Conservation (phyloP, 2,329 filamentous ascomycete species). For the Nothomitra cinnamomea region DNA sequence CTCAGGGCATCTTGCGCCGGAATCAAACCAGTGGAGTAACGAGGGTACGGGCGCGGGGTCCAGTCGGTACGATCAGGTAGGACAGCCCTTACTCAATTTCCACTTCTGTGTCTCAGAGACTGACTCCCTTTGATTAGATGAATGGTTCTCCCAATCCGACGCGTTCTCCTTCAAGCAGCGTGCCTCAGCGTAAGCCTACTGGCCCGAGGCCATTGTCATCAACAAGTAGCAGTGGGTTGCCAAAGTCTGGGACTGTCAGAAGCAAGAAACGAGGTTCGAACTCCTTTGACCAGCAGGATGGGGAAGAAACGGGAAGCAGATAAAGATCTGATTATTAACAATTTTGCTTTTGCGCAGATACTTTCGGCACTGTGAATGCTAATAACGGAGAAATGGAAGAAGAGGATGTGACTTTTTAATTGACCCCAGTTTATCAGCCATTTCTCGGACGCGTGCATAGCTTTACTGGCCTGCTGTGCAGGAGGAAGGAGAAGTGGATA, state of each 20-base stretch:
- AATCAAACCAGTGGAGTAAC: conserved; percentile 15
- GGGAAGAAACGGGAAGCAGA: neutral
- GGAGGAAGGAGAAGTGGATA: neutral
- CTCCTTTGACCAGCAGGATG: neutral
- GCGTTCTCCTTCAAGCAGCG: conserved; percentile 6
- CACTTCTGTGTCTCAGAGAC: neutral
- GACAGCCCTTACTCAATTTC: neutral
- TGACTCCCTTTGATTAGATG: conserved; percentile 8
- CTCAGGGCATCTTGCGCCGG: conserved; percentile 3
- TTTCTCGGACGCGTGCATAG: neutral
- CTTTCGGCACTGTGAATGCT: conserved; percentile 1
- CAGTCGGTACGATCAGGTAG: neutral
- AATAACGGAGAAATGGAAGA: conserved; percentile 1
- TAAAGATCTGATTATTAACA: neutral
- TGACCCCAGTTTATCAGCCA: neutral
- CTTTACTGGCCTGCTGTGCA: neutral
- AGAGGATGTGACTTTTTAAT: conserved; percentile 4
- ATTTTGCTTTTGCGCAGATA: neutral
- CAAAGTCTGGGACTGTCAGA: conserved; percentile 2
- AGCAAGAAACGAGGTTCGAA: conserved; percentile 1
- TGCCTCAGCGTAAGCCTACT: conserved; percentile 27
- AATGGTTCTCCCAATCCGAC: conserved; percentile 6
- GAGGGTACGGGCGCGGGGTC: neutral
- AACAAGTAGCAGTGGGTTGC: neutral
- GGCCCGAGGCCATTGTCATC: conserved; percentile 27